A percentile compares a stretch with the other conserved stretches of the same genome.
These are phyloP conservation scores for Barnettozyma populi DNA, from an alignment of 805 yeast genomes.

Conservation along the genomic window DNA sequence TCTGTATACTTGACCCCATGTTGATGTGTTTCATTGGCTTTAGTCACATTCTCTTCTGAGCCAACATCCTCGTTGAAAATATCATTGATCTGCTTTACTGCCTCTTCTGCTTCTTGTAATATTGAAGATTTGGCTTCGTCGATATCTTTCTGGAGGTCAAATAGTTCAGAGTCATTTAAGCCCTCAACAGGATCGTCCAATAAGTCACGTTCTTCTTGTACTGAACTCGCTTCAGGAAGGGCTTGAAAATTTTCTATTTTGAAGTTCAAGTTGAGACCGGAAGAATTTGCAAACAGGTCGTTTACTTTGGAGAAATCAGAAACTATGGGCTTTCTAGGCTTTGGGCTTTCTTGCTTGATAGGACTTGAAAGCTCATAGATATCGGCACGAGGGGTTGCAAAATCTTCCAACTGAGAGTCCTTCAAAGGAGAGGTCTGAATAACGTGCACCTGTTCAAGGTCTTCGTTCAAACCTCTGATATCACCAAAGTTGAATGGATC, in stretches of 20 bases:
- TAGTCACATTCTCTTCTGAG: no score
- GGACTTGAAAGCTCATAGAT: neutral
- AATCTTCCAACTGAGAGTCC: neutral
- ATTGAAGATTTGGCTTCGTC: constrained; percentile 20
- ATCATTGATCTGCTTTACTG: constrained; percentile 21
- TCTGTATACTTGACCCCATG: constrained; percentile 5
- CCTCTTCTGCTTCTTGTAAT: constrained; percentile 25
- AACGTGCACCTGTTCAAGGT: constrained; percentile 10
- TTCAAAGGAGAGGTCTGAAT: constrained; percentile 7
- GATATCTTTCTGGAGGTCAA: constrained; percentile 21
- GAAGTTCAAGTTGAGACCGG: constrained; percentile 18
- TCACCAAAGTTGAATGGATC: constrained; percentile 14
- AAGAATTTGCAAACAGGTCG: constrained; percentile 32
- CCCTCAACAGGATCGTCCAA: constrained; percentile 9
- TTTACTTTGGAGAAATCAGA: constrained; percentile 31
- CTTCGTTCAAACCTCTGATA: constrained; percentile 1
- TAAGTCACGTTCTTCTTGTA: constrained; percentile 8
- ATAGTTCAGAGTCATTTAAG: constrained; percentile 14
- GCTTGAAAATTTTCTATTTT: constrained; percentile 1
- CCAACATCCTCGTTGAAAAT: constrained; percentile 11
- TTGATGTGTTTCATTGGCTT: constrained; percentile 2
- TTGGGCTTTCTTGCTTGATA: neutral
- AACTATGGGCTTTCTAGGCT: constrained; percentile 23
- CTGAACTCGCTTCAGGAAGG: neutral
- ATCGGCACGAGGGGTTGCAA: neutral